Conservation (phyloP, 345 rosid species). For the Clausena lansium region DNA sequence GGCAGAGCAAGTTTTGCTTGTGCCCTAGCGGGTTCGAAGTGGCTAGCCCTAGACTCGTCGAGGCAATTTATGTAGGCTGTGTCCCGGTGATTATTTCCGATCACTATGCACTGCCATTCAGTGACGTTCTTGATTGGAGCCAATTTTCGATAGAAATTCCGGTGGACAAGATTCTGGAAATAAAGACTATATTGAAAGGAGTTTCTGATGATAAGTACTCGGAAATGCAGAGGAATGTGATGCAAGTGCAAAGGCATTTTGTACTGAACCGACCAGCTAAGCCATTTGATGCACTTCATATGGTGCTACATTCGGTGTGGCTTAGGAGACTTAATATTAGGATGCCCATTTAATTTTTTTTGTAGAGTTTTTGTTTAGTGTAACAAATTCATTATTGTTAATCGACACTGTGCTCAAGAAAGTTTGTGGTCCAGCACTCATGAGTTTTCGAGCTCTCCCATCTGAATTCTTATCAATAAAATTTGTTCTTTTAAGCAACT, state of each 20-base stretch:
- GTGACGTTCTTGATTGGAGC: slow-evolving; percentile 65
- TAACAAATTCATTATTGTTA: too few relatives aligned
- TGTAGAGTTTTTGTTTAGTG: too few relatives aligned
- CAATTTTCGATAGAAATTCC: slow-evolving; percentile 44
- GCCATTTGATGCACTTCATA: slow-evolving; percentile 59
- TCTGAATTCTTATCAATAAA: too few relatives aligned
- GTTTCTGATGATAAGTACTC: slow-evolving; percentile 31
- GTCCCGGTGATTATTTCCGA: slow-evolving; percentile 58
- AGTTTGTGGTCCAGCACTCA: too few relatives aligned
- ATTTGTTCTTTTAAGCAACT: too few relatives aligned
- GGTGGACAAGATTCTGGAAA: slow-evolving; percentile 33
- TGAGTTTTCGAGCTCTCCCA: too few relatives aligned
- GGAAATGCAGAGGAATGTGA: slow-evolving; percentile 39
- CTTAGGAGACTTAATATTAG: slow-evolving; percentile 57
- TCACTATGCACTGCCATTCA: slow-evolving; percentile 48
- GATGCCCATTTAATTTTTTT: slow-evolving; percentile 14
- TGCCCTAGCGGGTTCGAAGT: slow-evolving; percentile 76
- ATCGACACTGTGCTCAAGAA: too few relatives aligned
- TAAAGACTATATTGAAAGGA: slow-evolving; percentile 43
- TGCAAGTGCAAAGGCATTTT: slow-evolving; percentile 49
- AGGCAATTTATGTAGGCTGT: slow-evolving; percentile 50
- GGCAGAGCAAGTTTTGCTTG: slow-evolving; percentile 45
- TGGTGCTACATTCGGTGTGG: slow-evolving; percentile 73
- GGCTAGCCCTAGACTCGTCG: slow-evolving; percentile 61
- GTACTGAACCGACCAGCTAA: slow-evolving; percentile 51